Evolutionary conservation across 768 basidiomycete species (phyloP), one percentile per base, ranked within the genome.

Genomic region (Lentinula edodes): DNA sequence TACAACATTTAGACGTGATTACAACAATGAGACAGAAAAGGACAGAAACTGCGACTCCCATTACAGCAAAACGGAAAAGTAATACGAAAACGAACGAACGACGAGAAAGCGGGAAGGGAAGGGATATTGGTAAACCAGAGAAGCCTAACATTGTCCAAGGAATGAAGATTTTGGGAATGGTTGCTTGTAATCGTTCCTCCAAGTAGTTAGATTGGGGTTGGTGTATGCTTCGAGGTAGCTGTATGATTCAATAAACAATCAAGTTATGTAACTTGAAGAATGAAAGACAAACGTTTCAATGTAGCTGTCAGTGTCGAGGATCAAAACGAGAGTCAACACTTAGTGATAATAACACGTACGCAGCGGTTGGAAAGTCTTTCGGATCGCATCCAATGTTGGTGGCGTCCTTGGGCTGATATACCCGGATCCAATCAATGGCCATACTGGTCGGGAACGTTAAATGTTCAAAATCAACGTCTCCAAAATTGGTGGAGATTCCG

Each of bases 351-450:
- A 12, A 1, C 18, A 45, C 12, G 46, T 20, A 39, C n/a, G 80
- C 79, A 54, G 81, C 73, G 0, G 96, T 98, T 0, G 96, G 95
- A 71, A 83, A 89, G 48, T 84, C 81, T 50, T 74, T 68, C 12
- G 95, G 95, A 69, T 91, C 87, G 69, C 95, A 98, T 15, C 95
- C 94, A 56, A 93, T 80, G 70, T 94, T 95, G 61, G 84, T 78
- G 35, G 80, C 70, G 63, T 83, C 72, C 68, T 80, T 76, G 2
- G 84, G 84, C 70, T 97, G 95, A 73, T 97, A 98, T 7, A 98
- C 91, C 23, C 95, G 85, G 59, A 98, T 85, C 76, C 89, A 97
- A 70, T 97, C 93, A 45, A 96, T 78, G 52, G 76, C 78, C 51
- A 52, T 52, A 36, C 32, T 52, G 4, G 86, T 72, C 7, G 94